Evolutionary conservation across 768 basidiomycete species (phyloP).

Genomic region (Pleurotus citrinopileatus): DNA sequence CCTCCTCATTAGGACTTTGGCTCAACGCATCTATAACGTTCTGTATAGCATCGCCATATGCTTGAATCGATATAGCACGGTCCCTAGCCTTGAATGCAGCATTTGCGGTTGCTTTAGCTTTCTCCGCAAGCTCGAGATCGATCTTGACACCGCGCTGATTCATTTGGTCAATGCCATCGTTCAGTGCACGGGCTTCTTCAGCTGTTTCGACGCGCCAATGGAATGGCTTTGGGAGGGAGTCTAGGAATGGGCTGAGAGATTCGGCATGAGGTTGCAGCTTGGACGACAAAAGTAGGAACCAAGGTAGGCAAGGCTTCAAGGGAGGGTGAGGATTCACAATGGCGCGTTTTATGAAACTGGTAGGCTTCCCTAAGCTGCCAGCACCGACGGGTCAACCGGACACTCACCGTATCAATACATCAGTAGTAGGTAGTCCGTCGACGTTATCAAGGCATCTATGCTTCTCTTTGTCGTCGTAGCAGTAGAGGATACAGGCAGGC

Average conservation of each 20-base stretch:
- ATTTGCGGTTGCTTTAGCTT: constrained; percentile 23
- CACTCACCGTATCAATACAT: constrained; percentile 25
- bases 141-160: constrained; percentile 23
- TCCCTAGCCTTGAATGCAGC: constrained; percentile 24
- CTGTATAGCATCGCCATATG: constrained; percentile 28
- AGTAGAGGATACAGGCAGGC: constrained; percentile 24
- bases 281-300: constrained; percentile 24
- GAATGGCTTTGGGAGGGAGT: constrained; percentile 34
- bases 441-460: constrained; percentile 21
- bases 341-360: constrained; percentile 24
- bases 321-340: constrained; percentile 29
- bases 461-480: constrained; percentile 25
- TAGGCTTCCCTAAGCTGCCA: background rate
- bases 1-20: constrained; percentile 23
- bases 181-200: constrained; percentile 27
- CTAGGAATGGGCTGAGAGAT: constrained; percentile 31
- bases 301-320: constrained; percentile 24
- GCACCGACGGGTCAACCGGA: background rate
- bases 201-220: constrained; percentile 30
- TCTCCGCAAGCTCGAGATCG: constrained; percentile 21
- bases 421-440: constrained; percentile 26
- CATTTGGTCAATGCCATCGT: constrained; percentile 23
- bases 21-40: constrained; percentile 20
- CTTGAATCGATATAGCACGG: constrained; percentile 21
- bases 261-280: constrained; percentile 25